Evolutionary conservation across 805 yeast genomes (phyloP).

Genomic region (Starmerella roubikii): DNA sequence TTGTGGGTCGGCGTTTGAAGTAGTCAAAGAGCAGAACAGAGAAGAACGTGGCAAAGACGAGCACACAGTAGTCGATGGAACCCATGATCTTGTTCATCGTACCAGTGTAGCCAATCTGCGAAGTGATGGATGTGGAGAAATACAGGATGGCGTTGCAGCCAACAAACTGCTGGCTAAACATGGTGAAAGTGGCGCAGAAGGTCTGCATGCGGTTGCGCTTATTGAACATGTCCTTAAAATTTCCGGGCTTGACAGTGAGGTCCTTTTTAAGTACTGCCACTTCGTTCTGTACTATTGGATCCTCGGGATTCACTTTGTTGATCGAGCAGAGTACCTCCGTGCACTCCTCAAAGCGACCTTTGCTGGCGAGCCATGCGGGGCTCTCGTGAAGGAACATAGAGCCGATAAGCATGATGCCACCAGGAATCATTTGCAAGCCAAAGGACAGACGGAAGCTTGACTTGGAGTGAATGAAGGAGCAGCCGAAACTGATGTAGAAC

Average conservation of each 20-base stretch:
- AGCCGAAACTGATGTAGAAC: constrained; percentile 43
- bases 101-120: constrained; percentile 40
- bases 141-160: constrained; percentile 86
- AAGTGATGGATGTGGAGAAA: constrained; percentile 71
- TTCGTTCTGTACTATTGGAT: constrained; percentile 26
- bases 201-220: constrained; percentile 29
- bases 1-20: constrained; percentile 61
- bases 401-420: constrained; percentile 45
- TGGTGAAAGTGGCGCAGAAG: constrained; percentile 55
- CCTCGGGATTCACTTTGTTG: constrained; percentile 23
- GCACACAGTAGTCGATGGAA: constrained; percentile 38
- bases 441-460: constrained; percentile 65
- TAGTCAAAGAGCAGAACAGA: constrained; percentile 68
- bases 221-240: constrained; percentile 34
- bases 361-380: constrained; percentile 56
- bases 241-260: constrained; percentile 26
- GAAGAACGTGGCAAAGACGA: constrained; percentile 68
- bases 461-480: constrained; percentile 27
- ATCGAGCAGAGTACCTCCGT: constrained; percentile 40
- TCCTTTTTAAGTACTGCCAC: constrained; percentile 31
- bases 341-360: constrained; percentile 43
- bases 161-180: constrained; percentile 76
- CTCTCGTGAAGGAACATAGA: constrained; percentile 59
- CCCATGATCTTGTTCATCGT: constrained; percentile 53
- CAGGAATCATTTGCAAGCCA: constrained; percentile 59